Evolutionary conservation across 1,284 basidiomycete genomes (phyloP).

Genomic region (Tylopilus sp.): DNA sequence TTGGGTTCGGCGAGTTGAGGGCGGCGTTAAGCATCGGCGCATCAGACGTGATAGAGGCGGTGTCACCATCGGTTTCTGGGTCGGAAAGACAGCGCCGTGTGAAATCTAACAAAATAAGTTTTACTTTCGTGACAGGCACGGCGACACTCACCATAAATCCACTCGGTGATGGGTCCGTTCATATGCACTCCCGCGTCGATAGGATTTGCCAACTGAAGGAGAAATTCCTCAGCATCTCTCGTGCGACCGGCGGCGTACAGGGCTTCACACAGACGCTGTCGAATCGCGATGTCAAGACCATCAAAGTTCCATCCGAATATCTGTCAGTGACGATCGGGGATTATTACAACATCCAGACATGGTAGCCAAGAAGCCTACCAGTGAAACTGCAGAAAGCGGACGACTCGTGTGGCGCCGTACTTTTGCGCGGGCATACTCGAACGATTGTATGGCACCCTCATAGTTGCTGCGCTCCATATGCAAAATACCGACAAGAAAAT

Average conservation of each 20-base stretch:
- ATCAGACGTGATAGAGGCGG: not conserved
- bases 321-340: not conserved
- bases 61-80: not conserved
- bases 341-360: too few relatives aligned
- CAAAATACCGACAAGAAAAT: not conserved
- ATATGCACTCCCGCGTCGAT: not conserved
- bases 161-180: not conserved
- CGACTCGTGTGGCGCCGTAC: not conserved
- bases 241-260: not conserved
- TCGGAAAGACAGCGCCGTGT: not conserved
- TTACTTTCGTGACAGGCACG: not conserved
- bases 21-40: too few relatives aligned
- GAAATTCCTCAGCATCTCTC: not conserved
- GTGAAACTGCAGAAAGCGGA: not conserved
- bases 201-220: not conserved
- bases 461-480: not conserved
- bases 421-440: not conserved
- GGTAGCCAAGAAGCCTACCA: not conserved
- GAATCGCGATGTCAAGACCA: not conserved
- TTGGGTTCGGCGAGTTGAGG: not conserved
- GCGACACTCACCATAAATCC: not conserved
- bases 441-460: not conserved
- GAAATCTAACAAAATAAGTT: not conserved
- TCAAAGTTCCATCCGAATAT: constrained; percentile 3
- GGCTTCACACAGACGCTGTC: constrained; percentile 1